phyloP scores from a whole-genome alignment of 495 filamentous ascomycete species.

The Penicillium coprophilum region DNA sequence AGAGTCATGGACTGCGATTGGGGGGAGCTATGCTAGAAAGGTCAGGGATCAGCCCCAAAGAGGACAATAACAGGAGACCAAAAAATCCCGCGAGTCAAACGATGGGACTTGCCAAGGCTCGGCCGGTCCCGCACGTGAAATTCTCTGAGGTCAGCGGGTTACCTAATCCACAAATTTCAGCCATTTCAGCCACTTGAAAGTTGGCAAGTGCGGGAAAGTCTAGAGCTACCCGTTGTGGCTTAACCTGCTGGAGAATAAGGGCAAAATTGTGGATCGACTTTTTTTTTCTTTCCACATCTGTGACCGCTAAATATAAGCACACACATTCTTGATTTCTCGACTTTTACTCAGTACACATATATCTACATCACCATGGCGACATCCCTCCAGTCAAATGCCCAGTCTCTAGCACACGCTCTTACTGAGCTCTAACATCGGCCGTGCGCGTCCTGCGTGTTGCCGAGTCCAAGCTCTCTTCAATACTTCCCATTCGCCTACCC shows the following conservation, averaged over 20 bases:
- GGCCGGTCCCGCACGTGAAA: slow-evolving; percentile 3
- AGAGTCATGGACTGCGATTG: background rate
- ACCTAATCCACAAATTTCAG: background rate
- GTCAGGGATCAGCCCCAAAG: slow-evolving; percentile 4
- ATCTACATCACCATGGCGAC: slow-evolving; percentile 13
- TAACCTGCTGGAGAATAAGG: background rate
- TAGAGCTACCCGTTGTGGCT: background rate
- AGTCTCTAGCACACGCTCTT: slow-evolving; percentile 25
- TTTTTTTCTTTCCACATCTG: slow-evolving; percentile 7
- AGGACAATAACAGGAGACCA: background rate
- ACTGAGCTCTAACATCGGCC: slow-evolving; percentile 23
- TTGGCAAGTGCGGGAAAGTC: background rate
- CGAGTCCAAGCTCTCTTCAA: slow-evolving; percentile 13
- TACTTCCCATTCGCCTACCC: slow-evolving; percentile 22
- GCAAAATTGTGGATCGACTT: background rate
- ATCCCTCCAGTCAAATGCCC: slow-evolving; percentile 32
- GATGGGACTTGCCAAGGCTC: slow-evolving; percentile 2
- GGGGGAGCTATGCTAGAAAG: background rate
- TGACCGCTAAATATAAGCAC: slow-evolving; percentile 4
- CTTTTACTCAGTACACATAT: slow-evolving; percentile 3
- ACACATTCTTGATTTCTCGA: slow-evolving; percentile 16
- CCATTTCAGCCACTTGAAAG: background rate
- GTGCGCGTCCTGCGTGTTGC: slow-evolving; percentile 19
- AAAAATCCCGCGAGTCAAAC: background rate
- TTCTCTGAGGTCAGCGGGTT: slow-evolving; percentile 1